These are phyloP conservation scores for Fusarium euwallaceae DNA, from an alignment of 2,329 filamentous ascomycete genomes.

Conservation along the genomic window DNA sequence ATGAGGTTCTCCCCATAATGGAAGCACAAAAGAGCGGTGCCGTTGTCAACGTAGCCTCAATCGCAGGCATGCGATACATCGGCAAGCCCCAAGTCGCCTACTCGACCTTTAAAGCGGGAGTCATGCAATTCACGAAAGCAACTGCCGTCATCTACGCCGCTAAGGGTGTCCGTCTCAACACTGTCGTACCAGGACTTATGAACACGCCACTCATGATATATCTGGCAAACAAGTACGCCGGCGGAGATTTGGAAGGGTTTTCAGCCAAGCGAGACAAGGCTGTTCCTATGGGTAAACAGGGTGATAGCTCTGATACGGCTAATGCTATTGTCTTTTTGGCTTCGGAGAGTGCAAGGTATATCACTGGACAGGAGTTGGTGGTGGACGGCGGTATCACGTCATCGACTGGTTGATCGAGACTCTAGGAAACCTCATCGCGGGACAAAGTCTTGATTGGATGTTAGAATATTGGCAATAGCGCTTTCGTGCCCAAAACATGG, in stretches of 20 bases:
- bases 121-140: neutral
- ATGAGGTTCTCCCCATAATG: neutral
- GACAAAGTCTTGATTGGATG: neutral
- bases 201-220: neutral
- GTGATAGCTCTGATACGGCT: neutral
- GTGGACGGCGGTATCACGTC: neutral
- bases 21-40: neutral
- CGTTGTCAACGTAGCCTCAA: neutral
- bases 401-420: neutral
- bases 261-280: neutral
- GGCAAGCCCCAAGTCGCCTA: neutral
- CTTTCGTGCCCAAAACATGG: neutral
- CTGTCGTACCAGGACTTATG: neutral
- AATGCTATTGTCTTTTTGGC: conserved; percentile 2
- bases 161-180: neutral
- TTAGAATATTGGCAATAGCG: neutral
- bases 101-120: neutral
- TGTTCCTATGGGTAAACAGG: neutral
- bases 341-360: neutral
- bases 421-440: neutral
- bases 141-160: neutral
- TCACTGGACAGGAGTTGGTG: neutral
- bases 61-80: neutral
- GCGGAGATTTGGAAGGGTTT: neutral
- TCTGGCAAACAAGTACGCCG: neutral